Percentiles rank a stretch among this genome's conserved stretches.
Conservation (phyloP, 495 filamentous ascomycete species). For the Aspergillus sparsus region DNA sequence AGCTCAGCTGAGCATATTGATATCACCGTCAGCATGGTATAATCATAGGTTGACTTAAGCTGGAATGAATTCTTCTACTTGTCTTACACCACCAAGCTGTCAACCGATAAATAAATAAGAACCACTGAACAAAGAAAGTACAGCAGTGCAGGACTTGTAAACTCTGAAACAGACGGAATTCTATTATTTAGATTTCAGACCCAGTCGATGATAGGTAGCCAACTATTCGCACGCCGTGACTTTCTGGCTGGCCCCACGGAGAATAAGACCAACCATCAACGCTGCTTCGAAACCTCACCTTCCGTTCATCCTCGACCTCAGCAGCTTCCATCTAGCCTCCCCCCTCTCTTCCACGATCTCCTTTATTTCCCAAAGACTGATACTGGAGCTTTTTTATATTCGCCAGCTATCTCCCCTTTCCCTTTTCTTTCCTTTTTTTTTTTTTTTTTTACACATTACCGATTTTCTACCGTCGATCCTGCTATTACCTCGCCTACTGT, state of each 20-base stretch:
- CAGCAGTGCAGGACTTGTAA: no score
- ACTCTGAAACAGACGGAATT: no score
- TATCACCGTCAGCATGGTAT: no score
- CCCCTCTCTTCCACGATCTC: background rate
- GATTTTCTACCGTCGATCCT: background rate
- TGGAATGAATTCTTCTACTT: no score
- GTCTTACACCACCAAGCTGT: no score
- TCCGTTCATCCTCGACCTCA: background rate
- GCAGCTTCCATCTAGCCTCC: conserved; percentile 1
- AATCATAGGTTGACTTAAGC: no score
- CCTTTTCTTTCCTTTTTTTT: background rate
- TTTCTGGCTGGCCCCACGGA: conserved; percentile 24
- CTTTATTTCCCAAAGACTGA: background rate
- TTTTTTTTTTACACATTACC: background rate
- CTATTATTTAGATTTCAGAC: background rate
- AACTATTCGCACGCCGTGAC: conserved; percentile 6
- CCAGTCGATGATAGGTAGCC: background rate
- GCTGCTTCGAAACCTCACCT: conserved; percentile 18
- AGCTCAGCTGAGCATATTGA: no score
- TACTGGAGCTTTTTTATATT: no score
- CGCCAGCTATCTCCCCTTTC: background rate
- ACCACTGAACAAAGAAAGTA: no score
- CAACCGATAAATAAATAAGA: no score
- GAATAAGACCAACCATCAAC: conserved; percentile 25
- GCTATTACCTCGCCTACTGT: background rate